Base-by-base conservation (phyloP, 2,329 filamentous ascomycete genomes). In the Aspergillus oerlinghausenensis region DNA sequence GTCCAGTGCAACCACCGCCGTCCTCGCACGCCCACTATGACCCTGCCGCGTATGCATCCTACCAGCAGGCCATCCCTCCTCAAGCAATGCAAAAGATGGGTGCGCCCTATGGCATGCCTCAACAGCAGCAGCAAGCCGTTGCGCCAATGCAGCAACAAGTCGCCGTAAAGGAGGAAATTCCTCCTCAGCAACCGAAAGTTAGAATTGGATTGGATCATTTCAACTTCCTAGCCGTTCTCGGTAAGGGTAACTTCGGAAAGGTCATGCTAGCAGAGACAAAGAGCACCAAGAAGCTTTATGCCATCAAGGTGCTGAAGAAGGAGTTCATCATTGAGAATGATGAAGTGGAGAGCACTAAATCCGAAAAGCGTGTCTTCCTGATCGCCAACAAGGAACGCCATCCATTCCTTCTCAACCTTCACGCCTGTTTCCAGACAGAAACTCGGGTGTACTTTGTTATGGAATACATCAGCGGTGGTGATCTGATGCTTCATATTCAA, bases 271-370 rank as follows among this genome's bases (percentile, higher is more conserved):
- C 94, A 2, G 95, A 99, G 77, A 96, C 94, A 1, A 99, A 99
- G 81, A 87, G 86, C 55, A 87, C 89, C 9, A 90, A 92, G 75
- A 89, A 93, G 73, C 81, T 99, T 7, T 99, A 97, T 73, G 94
- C 94, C 56, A 99, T 99, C 76, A 99, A 99, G 77, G 94, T 99
- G 40, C 79, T 99, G 65, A 99, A 99, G 84, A 99, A 99, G 79
- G 94, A 99, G 74, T 99, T 99, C 74, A 99, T 99, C 71, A 99
- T 99, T 60, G 95, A 99, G 73, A 96, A 99, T 63, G 94, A 99
- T 70, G 94, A 99, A 78, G 94, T 99, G 7, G 94, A 99, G 75
- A 97, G 93, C 75, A 97, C 92, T 45, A 86, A 93, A 62, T 99
- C 94, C 0, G 94, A 99, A 77, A 99, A 99, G 83, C 85, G 94